Evolutionary conservation across 306 rosid species (phyloP).

Genomic region (Herpetospermum pedunculosum): DNA sequence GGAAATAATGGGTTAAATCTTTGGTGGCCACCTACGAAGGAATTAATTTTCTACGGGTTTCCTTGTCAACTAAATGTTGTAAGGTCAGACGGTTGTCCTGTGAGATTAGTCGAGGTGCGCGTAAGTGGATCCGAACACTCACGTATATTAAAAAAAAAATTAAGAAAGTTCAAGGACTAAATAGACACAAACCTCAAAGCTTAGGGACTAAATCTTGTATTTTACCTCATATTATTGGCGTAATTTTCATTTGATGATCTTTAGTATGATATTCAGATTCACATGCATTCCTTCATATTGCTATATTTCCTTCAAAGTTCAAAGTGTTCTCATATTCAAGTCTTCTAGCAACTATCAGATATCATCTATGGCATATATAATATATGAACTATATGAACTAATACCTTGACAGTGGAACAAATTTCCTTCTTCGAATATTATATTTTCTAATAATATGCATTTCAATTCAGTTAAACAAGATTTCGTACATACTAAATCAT

Average conservation of each 20-base stretch:
- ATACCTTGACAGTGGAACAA: slow-evolving; percentile 62
- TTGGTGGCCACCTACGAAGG: too few relatives aligned
- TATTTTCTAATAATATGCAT: neutral
- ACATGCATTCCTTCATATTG: neutral
- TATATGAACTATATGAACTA: neutral
- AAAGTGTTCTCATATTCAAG: neutral
- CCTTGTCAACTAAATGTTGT: too few relatives aligned
- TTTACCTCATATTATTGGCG: neutral
- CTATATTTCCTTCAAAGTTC: neutral
- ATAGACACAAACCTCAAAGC: too few relatives aligned
- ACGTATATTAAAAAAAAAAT: too few relatives aligned
- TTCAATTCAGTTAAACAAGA: neutral
- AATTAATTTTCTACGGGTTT: too few relatives aligned
- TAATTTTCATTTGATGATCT: neutral
- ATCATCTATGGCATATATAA: neutral
- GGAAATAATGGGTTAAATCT: too few relatives aligned
- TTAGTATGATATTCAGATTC: neutral
- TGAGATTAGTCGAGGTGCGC: too few relatives aligned
- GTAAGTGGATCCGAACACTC: too few relatives aligned
- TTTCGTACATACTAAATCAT: neutral
- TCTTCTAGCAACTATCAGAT: neutral
- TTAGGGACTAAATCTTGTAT: too few relatives aligned
- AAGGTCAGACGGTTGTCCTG: too few relatives aligned
- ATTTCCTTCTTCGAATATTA: neutral
- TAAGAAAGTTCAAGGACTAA: too few relatives aligned